Base-by-base conservation (phyloP, 352 stramenopile genomes). In the Thalassiosira pacifica region DNA sequence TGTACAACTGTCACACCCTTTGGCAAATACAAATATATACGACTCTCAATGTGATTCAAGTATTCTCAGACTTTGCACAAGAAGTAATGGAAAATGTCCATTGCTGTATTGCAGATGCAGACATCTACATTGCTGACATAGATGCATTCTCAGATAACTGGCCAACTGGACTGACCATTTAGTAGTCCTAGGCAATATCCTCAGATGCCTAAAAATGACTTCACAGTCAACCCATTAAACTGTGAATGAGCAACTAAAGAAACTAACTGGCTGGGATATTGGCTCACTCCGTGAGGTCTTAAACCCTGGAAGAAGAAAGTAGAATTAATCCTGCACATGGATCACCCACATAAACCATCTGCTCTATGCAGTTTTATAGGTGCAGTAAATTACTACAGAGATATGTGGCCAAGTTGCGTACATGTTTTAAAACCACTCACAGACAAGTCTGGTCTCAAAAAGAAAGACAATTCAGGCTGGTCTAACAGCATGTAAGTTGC, bases 1-100 rank as follows among this genome's bases (percentile, higher is more conserved):
- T 57, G 45, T 19, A 6, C 16, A n/a, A 57, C 24, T n/a, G 4
- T 2, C 45, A 57, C 45, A 52, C 77, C 83, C n/a, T 86, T 84
- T 77, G 83, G 83, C 3, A 80, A 75, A 26, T 88, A 78, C 75
- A 52, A 63, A 42, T 68, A 68, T 45, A 18, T 13, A 34, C 22
- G 79, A 26, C 32, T 88, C 26, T 80, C 74, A 55, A 90, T 90
- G 85, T 76, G 85, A n/a, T 40, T 88, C 4, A 73, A 57, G 61
- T 32, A 13, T 24, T 32, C 18, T 42, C 71, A 34, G 57, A 69
- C 11, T 53, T 76, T 76, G 74, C 74, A 31, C 76, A 78, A 22
- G 26, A 53, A 19, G 42, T 57, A 0, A 83, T 77, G 67, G 66
- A 82, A 73, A 42, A 34, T 52, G 19, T 65, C 1, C 24, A 78